phyloP scores from a whole-genome alignment of 2,329 filamentous ascomycete genomes.

The Colletotrichum cuscutae region DNA sequence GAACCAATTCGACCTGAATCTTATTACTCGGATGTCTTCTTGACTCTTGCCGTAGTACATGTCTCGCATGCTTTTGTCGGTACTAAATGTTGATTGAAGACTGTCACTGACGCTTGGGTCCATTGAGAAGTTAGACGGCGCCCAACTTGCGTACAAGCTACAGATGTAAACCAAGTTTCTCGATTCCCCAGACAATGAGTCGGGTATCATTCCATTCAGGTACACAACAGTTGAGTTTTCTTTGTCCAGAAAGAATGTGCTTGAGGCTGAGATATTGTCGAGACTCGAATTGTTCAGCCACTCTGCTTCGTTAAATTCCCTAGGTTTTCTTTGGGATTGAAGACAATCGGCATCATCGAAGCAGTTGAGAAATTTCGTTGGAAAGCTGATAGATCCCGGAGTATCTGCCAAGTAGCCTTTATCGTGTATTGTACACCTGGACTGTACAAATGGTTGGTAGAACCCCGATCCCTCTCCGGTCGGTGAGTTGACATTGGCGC shows the following conservation, averaged over 20 bases:
- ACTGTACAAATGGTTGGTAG: constrained; percentile 19
- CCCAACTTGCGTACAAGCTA: constrained; percentile 12
- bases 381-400: background rate
- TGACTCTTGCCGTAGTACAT: background rate
- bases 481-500: background rate
- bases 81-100: background rate
- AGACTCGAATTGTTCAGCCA: background rate
- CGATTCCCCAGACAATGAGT: background rate
- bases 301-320: background rate
- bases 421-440: background rate
- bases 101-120: background rate
- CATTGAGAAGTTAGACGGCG: background rate
- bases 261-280: background rate
- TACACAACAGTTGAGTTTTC: background rate
- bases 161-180: constrained; percentile 1
- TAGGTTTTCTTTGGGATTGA: background rate
- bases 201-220: background rate
- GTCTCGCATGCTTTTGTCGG: background rate
- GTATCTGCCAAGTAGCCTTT: background rate
- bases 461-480: background rate
- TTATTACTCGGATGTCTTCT: background rate
- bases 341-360: background rate
- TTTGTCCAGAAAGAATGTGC: background rate
- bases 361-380: background rate
- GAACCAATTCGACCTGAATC: background rate